Evolutionary conservation across 164 flowering plant species (phyloP), one percentile per base, ranked within the genome.

Genomic region (Brasenia schreberi): DNA sequence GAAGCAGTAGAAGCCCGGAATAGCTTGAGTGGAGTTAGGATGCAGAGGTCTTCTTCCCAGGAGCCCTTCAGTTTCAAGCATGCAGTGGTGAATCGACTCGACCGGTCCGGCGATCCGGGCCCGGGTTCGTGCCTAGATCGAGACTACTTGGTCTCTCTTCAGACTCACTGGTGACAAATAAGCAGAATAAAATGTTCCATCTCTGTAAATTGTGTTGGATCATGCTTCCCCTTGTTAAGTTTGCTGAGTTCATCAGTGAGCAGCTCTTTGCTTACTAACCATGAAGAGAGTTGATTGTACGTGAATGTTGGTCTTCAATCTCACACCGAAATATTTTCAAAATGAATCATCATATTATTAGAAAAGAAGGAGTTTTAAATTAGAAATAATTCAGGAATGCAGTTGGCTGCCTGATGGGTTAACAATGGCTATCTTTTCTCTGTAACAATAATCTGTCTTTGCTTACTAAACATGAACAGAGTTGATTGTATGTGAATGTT

Each of bases 1-100:
- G 97, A 88, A 43, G 71, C 87, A n/a, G 77, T 84, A 78, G 92
- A 87, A 23, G 74, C 92, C 4, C 75, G 94, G 62, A 78, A 79
- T 11, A 90, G 92, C 70, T 59, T 90, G 7, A 88, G 95, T 67
- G 77, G 90, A 4, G 81, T 85, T 39, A 75, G 81, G 64, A 86
- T 87, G 94, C 85, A 83, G 67, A 27, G 82, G 42, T 74, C 86
- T 2, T 76, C 77, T 69, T 72, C 81, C 14, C 82, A 80, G 61
- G 88, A 88, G 59, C 77, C 70, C 18, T 74, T 79, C 66, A 64
- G 71, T 69, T 78, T 66, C 64, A 78, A 75, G 68, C 75, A 73
- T 56, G 72, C 73, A n/a, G 78, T 75, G 23, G 69, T 75, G 76
- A 64, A 74, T 58, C 69, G 68, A 64, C 70, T 78, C 62, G 81